Evolutionary conservation across 2,329 filamentous ascomycete genomes (phyloP).

Genomic region (Monosporascus sp.): DNA sequence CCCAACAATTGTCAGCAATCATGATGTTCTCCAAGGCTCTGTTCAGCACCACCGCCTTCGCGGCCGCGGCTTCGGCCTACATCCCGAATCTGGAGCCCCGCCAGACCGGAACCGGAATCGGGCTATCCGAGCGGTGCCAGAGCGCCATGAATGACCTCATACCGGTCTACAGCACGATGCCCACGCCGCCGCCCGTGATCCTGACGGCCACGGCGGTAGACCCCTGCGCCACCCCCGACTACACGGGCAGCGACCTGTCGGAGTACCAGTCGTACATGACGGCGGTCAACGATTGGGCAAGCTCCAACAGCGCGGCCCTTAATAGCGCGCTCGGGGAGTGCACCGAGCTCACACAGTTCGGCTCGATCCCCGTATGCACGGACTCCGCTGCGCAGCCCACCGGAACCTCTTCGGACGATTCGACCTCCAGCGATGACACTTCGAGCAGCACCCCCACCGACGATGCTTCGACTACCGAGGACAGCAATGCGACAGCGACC

Average conservation of each 20-base stretch:
- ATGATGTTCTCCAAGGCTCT: constrained; percentile 10
- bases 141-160: constrained; percentile 9
- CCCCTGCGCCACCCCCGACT: constrained; percentile 15
- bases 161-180: constrained; percentile 12
- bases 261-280: constrained; percentile 17
- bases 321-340: constrained; percentile 12
- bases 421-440: not conserved
- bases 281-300: constrained; percentile 14
- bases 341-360: constrained; percentile 7
- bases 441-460: not conserved
- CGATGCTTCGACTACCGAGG: not conserved
- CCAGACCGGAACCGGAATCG: not conserved
- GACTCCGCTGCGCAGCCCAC: too few relatives aligned
- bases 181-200: constrained; percentile 15
- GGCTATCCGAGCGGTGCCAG: constrained; percentile 9
- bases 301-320: constrained; percentile 14
- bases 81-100: constrained; percentile 12
- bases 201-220: constrained; percentile 6
- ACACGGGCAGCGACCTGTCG: constrained; percentile 14
- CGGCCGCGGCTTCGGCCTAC: constrained; percentile 12
- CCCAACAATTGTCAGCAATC: not conserved
- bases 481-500: not conserved
- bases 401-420: not conserved
- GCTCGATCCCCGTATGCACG: constrained; percentile 12
- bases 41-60: constrained; percentile 8